Conservation (phyloP, 73 alveolate species). For the Uronychia setigera region DNA sequence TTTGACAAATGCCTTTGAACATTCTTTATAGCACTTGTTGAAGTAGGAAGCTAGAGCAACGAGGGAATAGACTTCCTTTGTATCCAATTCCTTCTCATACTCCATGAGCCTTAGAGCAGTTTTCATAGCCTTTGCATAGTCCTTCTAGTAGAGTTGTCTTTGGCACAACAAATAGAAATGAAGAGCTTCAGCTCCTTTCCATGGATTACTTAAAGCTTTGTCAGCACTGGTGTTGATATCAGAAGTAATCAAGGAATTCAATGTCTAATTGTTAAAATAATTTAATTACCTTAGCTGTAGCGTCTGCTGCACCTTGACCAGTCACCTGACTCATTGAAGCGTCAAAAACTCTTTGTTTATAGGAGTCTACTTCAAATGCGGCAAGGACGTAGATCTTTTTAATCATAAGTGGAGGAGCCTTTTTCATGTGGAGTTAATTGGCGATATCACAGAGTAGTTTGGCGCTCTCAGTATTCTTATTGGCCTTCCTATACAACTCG, state of each 20-base stretch:
- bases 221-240: conserved; percentile 93
- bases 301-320: conserved; percentile 78
- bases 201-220: conserved; percentile 96
- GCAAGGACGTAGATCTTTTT: conserved; percentile 98
- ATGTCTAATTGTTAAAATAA: conserved; percentile 52
- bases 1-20: conserved; percentile 98
- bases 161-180: conserved; percentile 98
- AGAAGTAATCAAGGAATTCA: conserved; percentile 94
- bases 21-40: conserved; percentile 95
- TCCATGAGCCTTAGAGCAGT: conserved; percentile 95
- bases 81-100: conserved; percentile 95
- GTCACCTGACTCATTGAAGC: conserved; percentile 93
- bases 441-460: conserved; percentile 92
- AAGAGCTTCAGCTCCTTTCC: conserved; percentile 99
- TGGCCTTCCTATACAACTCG: conserved; percentile 98
- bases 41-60: conserved; percentile 94
- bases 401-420: conserved; percentile 95
- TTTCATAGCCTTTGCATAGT: conserved; percentile 92
- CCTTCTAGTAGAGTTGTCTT: conserved; percentile 95
- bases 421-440: conserved; percentile 85
- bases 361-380: conserved; percentile 95
- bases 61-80: conserved; percentile 92
- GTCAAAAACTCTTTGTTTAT: conserved; percentile 95
- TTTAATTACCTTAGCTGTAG: conserved; percentile 71
- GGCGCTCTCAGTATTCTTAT: conserved; percentile 99